phyloP scores from a whole-genome alignment of 768 basidiomycete species.

The Calocybe gangraenosa region DNA sequence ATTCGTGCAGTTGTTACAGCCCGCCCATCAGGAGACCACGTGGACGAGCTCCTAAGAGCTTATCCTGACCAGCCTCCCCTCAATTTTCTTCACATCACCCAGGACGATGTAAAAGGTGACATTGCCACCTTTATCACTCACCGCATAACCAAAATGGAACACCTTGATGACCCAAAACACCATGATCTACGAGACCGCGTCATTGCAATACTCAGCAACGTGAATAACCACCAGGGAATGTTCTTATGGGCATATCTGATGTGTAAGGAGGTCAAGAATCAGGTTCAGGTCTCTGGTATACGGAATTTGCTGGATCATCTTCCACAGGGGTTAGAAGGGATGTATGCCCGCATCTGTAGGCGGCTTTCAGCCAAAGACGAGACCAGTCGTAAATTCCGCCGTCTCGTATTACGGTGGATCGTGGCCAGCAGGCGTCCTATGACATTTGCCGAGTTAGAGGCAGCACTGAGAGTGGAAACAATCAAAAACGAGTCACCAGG shows the following conservation, averaged over 20 bases:
- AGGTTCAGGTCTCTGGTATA: not conserved
- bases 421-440: too few relatives aligned
- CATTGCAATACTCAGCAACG: not conserved
- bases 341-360: not conserved
- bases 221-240: constrained; percentile 2
- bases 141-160: not conserved
- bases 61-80: not conserved
- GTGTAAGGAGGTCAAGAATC: not conserved
- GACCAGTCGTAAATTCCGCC: not conserved
- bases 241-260: constrained; percentile 3
- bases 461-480: not conserved
- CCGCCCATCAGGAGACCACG: too few relatives aligned
- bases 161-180: not conserved
- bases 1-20: too few relatives aligned
- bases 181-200: too few relatives aligned
- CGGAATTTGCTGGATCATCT: not conserved
- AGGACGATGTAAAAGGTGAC: not conserved
- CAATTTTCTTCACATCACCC: not conserved
- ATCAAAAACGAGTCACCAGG: not conserved
- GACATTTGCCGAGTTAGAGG: too few relatives aligned
- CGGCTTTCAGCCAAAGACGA: not conserved
- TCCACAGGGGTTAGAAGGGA: too few relatives aligned
- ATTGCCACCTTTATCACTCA: not conserved
- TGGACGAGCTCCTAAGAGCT: not conserved
- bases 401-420: not conserved